Evolutionary conservation across 345 rosid genomes (phyloP), one percentile per base, ranked within the genome.

Genomic region (Pelargonium nanum): DNA sequence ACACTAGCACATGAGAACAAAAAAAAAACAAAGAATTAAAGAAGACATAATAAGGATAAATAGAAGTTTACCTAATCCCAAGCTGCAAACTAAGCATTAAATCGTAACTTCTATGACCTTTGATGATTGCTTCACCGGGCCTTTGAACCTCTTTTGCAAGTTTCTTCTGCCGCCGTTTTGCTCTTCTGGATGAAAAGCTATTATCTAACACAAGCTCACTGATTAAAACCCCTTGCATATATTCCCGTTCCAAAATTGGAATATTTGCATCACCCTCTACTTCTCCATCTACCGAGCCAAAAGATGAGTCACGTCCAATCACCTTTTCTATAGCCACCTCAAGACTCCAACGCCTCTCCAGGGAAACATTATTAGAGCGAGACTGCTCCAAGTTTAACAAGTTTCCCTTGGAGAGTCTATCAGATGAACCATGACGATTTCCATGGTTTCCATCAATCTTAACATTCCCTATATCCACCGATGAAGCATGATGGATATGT

Each of bases 21-120:
- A 55, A 55, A 21, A 6, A 21, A 1, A 8, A 22, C 0, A 55
- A 6, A 55, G 19, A 16, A 26, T 26, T 34, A 34, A 34, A 1
- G 45, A 34, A 34, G n/a, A 34, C 45, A 15, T 28, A 28, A 28
- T 28, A 22, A 17, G 26, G 58, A 15, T 13, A 7, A 12, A 25
- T n/a, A 24, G 53, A 30, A 58, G 24, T 44, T 10, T 75, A 92
- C 97, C 97, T 85, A 73, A 93, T 93, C 54, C 99, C 99, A 69
- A 93, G 91, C 84, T 87, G 97, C 81, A 93, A 74, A 78, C 76
- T 87, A 21, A 93, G 87, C 97, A 93, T 93, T 77, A 93, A 74
- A 81, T 93, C 97, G 64, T 93, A 93, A 83, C 99, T 87, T 64
- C 96, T 69, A 57, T 93, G 99, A 65, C 99, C 99, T 82, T 93